A percentile compares a stretch with the other conserved stretches of the same genome.
Evolutionary conservation across 2,329 filamentous ascomycete species (phyloP).

Genomic region (Epichloe elymi): DNA sequence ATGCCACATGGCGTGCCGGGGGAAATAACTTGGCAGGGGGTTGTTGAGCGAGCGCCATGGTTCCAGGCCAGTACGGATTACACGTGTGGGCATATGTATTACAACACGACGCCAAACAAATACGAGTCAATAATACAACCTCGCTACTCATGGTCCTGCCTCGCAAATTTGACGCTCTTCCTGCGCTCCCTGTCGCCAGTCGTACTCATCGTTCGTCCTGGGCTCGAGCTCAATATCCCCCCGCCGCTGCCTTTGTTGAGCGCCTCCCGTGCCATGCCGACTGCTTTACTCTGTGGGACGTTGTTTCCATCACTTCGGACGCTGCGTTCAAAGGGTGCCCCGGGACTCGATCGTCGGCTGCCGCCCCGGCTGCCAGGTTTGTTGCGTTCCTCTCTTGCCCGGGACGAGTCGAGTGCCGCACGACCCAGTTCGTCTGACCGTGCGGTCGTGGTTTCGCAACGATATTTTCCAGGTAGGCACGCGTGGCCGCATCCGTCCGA

Average conservation of each 20-base stretch:
- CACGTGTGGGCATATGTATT: not conserved
- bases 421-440: conserved; percentile 40
- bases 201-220: conserved; percentile 22
- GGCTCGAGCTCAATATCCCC: conserved; percentile 37
- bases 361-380: conserved; percentile 9
- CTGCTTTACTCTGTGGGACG: conserved; percentile 45
- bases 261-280: conserved; percentile 44
- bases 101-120: not conserved
- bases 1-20: no score
- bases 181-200: conserved; percentile 37
- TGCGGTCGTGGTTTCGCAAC: conserved; percentile 31
- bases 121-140: not conserved
- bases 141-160: conserved; percentile 13
- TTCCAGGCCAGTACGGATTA: not conserved
- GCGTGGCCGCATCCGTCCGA: conserved; percentile 53
- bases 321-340: conserved; percentile 6
- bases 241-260: conserved; percentile 23
- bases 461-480: conserved; percentile 45
- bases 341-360: conserved; percentile 15
- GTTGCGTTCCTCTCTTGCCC: conserved; percentile 13
- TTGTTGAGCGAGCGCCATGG: no score
- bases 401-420: conserved; percentile 28
- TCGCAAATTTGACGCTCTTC: conserved; percentile 52
- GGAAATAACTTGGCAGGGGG: no score
- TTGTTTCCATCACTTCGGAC: conserved; percentile 37